These are phyloP conservation scores for Malassezia restricta DNA, from an alignment of 1,284 basidiomycete species.

Conservation along the genomic window DNA sequence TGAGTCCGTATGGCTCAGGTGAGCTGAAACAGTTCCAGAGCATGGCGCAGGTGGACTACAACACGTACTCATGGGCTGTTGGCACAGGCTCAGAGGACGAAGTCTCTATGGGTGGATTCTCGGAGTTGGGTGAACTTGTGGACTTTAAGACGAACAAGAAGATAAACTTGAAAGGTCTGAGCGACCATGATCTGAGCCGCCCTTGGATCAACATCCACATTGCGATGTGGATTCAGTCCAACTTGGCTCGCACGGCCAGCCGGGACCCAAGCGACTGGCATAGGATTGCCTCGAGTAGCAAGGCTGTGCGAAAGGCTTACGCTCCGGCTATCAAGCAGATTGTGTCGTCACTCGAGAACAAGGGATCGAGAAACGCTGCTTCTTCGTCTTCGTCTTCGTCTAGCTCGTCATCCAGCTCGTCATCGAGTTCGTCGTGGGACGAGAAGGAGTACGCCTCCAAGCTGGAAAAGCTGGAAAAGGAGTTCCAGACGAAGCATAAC, in stretches of 20 bases:
- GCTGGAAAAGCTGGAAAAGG: slow-evolving; percentile 2
- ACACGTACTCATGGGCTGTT: slow-evolving; percentile 26
- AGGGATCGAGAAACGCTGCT: not conserved
- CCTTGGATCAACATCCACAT: slow-evolving; percentile 44
- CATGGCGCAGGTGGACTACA: slow-evolving; percentile 19
- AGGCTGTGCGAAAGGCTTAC: slow-evolving; percentile 12
- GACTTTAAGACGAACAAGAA: slow-evolving; percentile 29
- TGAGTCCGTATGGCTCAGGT: slow-evolving; percentile 24
- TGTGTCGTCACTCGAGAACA: not conserved
- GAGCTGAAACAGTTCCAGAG: slow-evolving; percentile 30
- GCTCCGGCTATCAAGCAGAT: slow-evolving; percentile 2
- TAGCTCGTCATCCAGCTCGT: not conserved
- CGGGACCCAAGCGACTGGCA: slow-evolving; percentile 36
- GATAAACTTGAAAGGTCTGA: slow-evolving; percentile 19
- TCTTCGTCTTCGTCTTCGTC: not conserved
- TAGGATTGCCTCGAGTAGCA: slow-evolving; percentile 15
- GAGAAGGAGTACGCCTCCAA: not conserved
- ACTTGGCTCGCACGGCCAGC: slow-evolving; percentile 28
- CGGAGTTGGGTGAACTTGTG: slow-evolving; percentile 21
- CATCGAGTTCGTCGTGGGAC: not conserved
- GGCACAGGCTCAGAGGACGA: slow-evolving; percentile 7
- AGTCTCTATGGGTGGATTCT: slow-evolving; percentile 14
- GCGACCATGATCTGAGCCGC: slow-evolving; percentile 25
- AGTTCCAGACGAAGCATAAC: slow-evolving; percentile 5
- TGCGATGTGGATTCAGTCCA: slow-evolving; percentile 39